A percentile compares a stretch with the other conserved stretches of the same genome.
phyloP scores from a whole-genome alignment of 805 yeast genomes.

The Kazachstania kunashirensis region DNA sequence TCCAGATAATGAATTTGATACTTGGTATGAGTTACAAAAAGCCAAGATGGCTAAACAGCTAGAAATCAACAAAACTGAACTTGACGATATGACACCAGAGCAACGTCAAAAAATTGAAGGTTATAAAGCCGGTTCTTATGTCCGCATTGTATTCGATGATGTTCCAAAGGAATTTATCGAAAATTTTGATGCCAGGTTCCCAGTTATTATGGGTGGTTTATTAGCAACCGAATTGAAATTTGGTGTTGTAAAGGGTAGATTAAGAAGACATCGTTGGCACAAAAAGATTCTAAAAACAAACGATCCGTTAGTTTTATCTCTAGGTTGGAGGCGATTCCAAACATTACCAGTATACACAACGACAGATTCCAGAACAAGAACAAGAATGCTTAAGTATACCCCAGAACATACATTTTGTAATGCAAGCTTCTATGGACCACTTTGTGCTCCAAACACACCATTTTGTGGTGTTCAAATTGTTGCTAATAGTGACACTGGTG shows the following conservation, averaged over 20 bases:
- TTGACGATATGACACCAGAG: conserved; percentile 62
- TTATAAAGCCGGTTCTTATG: conserved; percentile 86
- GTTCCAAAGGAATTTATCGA: conserved; percentile 87
- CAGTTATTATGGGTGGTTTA: conserved; percentile 84
- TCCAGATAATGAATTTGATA: conserved; percentile 77
- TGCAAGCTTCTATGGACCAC: conserved; percentile 93
- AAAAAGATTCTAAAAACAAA: conserved; percentile 89
- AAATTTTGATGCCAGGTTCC: conserved; percentile 75
- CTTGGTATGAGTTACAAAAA: conserved; percentile 96
- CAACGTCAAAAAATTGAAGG: conserved; percentile 83
- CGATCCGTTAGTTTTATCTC: conserved; percentile 85
- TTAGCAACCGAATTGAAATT: conserved; percentile 84
- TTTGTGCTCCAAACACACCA: conserved; percentile 94
- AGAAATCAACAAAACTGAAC: conserved; percentile 81
- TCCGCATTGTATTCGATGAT: conserved; percentile 70
- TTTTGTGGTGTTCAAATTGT: conserved; percentile 92
- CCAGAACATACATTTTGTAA: conserved; percentile 97
- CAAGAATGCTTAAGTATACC: conserved; percentile 94
- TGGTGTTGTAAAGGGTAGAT: conserved; percentile 85
- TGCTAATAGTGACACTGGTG: conserved; percentile 73
- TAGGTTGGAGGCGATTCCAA: conserved; percentile 98
- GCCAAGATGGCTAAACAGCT: conserved; percentile 94
- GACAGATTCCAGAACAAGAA: conserved; percentile 93
- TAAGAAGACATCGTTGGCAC: conserved; percentile 98
- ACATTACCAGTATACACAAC: conserved; percentile 94